These are phyloP conservation scores for Aegle marmelos DNA, from an alignment of 345 rosid genomes.

Conservation along the genomic window DNA sequence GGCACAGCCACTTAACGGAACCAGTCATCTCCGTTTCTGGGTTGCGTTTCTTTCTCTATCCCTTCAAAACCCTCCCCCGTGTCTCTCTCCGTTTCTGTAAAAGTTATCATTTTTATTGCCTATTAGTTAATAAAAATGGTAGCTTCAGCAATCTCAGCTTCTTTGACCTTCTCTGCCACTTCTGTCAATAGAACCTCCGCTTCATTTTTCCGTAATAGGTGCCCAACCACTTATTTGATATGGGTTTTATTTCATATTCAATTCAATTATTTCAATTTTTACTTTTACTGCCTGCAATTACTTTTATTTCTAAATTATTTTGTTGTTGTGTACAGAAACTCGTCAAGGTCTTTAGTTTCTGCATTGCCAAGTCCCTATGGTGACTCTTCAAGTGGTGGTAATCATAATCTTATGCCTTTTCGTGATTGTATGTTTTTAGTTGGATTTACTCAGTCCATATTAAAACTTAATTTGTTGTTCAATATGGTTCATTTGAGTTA, in stretches of 20 bases:
- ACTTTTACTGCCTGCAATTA: background rate
- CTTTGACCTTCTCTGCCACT: constrained; percentile 29
- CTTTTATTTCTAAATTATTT: background rate
- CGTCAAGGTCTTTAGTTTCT: constrained; percentile 29
- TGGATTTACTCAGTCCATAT: constrained; percentile 10
- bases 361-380: constrained; percentile 40
- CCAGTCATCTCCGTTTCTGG: background rate
- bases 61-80: constrained; percentile 14
- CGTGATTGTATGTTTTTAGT: background rate
- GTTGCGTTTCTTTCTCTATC: constrained; percentile 8
- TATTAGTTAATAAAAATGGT: constrained; percentile 30
- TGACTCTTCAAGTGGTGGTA: constrained; percentile 34
- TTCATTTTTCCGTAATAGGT: constrained; percentile 38
- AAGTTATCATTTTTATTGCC: background rate
- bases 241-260: background rate
- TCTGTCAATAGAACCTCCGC: constrained; percentile 24
- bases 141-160: constrained; percentile 42
- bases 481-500: constrained; percentile 1
- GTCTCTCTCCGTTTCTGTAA: background rate
- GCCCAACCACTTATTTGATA: background rate
- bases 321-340: constrained; percentile 27
- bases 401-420: background rate
- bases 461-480: constrained; percentile 5
- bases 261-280: background rate
- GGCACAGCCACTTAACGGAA: background rate